Percentiles rank a stretch among this genome's conserved stretches.
These are phyloP conservation scores for Fagopyrum esculentum DNA, from an alignment of 148 eudicot species.

Conservation along the genomic window DNA sequence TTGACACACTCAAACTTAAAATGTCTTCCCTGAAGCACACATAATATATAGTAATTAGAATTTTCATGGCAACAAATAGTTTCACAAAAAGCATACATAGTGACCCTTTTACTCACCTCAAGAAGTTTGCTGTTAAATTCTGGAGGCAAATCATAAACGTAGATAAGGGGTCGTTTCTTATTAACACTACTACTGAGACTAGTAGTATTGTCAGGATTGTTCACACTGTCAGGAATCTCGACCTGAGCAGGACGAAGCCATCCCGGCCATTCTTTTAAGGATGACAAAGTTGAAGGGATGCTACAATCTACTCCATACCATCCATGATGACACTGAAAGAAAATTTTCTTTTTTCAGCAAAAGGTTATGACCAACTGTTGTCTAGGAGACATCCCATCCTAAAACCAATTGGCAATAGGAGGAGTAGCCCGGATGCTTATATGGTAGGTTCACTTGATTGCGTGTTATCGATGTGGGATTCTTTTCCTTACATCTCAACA, in stretches of 20 bases:
- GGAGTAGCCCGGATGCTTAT: no score
- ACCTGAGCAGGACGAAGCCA: conserved; percentile 87
- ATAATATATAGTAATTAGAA: conserved; percentile 11
- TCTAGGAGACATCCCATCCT: neutral
- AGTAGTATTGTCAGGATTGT: conserved; percentile 25
- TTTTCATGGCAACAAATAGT: neutral
- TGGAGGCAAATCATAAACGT: conserved; percentile 90
- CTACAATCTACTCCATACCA: conserved; percentile 98
- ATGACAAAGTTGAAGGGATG: conserved; percentile 65
- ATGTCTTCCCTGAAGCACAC: conserved; percentile 75
- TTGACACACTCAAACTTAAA: conserved; percentile 80
- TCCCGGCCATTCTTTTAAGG: conserved; percentile 70
- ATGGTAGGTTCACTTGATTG: no score
- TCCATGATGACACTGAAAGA: conserved; percentile 63
- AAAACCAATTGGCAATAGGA: no score
- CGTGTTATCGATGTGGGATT: no score
- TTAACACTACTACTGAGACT: conserved; percentile 55
- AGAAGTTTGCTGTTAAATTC: conserved; percentile 77
- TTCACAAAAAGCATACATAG: neutral
- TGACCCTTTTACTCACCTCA: conserved; percentile 55
- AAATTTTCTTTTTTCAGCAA: conserved; percentile 15
- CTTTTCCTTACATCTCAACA: no score
- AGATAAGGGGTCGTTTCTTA: conserved; percentile 88
- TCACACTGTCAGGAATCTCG: conserved; percentile 38
- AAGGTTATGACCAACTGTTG: neutral